Base-by-base conservation (phyloP, 768 basidiomycete species). In the Boletus rubroflammeus region DNA sequence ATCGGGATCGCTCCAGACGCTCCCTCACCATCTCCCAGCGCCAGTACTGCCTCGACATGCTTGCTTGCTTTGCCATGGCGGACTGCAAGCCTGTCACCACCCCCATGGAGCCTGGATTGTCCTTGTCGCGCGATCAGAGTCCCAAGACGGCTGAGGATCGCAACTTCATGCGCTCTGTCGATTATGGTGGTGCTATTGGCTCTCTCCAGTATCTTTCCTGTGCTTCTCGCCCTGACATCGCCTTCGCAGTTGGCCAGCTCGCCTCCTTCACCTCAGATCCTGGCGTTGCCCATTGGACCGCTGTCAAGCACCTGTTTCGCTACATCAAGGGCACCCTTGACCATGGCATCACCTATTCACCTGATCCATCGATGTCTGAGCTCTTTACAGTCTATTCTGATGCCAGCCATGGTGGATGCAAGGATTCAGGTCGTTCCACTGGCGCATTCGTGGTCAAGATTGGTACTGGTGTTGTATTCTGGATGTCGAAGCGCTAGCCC, bases 361-460 rank as follows among this genome's bases (percentile, higher is more conserved):
- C 35, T 17, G 35, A 36, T 36, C 17, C 6, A 5, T 36, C 11
- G 2, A 17, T 1, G 2, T 36, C 17, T 13, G 6, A 50, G 10
- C 34, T 23, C 4, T 48, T 43, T 11, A 3, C 2, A 32, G 50
- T 11, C n/a, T n/a, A n/a, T n/a, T n/a, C n/a, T n/a, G n/a, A n/a
- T n/a, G n/a, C n/a, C n/a, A n/a, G n/a, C n/a, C 41, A 50, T 46
- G 43, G 23, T 6, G 25, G 36, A 19, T 51, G 54, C 49, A 50
- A 40, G 49, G 44, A 51, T 9, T 9, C 43, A 8, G 25, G 38
- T 1, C 14, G 13, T 0, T 55, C 45, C 2, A 50, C 53, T 31
- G 25, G 48, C 3, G 36, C 44, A 0, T 47, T 28, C 28, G 7
- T 35, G 0, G 26, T 54, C 10, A 49, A 54, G n/a, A n/a, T n/a